Evolutionary conservation across 2,329 filamentous ascomycete genomes (phyloP).

Genomic region (Venturia carpophila): DNA sequence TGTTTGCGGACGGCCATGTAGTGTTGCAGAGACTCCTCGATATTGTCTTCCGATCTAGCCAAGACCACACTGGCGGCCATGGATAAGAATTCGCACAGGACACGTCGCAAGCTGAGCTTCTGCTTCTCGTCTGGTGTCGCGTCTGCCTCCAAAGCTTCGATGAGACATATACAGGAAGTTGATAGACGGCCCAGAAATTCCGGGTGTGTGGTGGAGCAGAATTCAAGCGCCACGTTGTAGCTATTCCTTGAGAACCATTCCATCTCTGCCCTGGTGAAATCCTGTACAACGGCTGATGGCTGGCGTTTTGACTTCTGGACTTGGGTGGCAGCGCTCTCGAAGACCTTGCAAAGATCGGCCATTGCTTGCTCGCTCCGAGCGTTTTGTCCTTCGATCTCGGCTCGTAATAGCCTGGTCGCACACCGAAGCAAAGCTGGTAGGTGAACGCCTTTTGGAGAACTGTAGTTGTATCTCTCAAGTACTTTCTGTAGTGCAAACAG

Average conservation of each 20-base stretch:
- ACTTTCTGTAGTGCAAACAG: conserved; percentile 53
- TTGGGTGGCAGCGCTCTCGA: conserved; percentile 36
- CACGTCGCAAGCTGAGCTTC: conserved; percentile 50
- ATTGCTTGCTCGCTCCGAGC: conserved; percentile 26
- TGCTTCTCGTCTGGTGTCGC: conserved; percentile 24
- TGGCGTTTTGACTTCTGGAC: neutral
- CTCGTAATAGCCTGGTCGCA: conserved; percentile 7
- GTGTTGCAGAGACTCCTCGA: conserved; percentile 36
- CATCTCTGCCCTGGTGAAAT: conserved; percentile 58
- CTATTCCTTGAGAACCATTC: conserved; percentile 79
- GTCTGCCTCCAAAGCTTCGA: conserved; percentile 31
- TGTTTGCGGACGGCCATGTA: conserved; percentile 57
- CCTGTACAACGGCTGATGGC: neutral
- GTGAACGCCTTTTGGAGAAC: conserved; percentile 44
- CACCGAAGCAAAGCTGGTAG: conserved; percentile 54
- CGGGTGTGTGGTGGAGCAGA: conserved; percentile 51
- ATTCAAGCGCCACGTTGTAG: conserved; percentile 67
- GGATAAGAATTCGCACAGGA: conserved; percentile 65
- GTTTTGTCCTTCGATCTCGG: conserved; percentile 22
- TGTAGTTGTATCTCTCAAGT: conserved; percentile 47
- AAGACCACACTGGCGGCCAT: conserved; percentile 39
- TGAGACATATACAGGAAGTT: conserved; percentile 37
- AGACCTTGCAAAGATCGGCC: conserved; percentile 47
- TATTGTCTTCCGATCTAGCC: conserved; percentile 40
- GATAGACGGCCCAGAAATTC: conserved; percentile 49